phyloP scores from a whole-genome alignment of 2,329 filamentous ascomycete species.

The Myriosclerotinia duriaeana region DNA sequence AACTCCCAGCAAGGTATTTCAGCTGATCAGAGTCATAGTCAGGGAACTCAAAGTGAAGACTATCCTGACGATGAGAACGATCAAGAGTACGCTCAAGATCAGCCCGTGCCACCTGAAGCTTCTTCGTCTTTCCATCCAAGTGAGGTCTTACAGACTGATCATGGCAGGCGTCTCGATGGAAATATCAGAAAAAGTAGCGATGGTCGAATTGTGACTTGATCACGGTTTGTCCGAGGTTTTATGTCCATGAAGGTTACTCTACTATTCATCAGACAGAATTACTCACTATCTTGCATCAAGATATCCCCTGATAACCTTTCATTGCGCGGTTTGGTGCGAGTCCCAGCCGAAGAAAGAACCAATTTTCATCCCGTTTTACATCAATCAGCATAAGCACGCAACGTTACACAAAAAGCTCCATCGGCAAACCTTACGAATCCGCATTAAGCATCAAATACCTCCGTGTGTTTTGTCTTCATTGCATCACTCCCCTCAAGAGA shows the following conservation, averaged over 20 bases:
- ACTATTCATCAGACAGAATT: neutral
- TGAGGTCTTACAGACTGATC: conserved; percentile 12
- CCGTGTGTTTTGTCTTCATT: conserved; percentile 9
- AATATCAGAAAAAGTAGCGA: conserved; percentile 15
- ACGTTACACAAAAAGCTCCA: conserved; percentile 14
- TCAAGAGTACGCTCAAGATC: conserved; percentile 43
- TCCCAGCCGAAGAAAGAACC: neutral
- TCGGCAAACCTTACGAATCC: conserved; percentile 7
- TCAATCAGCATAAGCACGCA: conserved; percentile 19
- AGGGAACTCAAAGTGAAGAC: conserved; percentile 50
- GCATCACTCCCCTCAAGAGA: conserved; percentile 23
- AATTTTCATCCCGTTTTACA: conserved; percentile 1
- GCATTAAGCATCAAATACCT: conserved; percentile 22
- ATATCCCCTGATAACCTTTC: neutral
- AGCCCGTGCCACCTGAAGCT: conserved; percentile 14
- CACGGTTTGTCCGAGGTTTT: neutral
- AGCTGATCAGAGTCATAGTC: conserved; percentile 37
- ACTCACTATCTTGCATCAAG: conserved; percentile 13
- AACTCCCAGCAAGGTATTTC: conserved; percentile 43
- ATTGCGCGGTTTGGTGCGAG: conserved; percentile 4
- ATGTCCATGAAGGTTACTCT: neutral
- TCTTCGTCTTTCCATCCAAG: conserved; percentile 4
- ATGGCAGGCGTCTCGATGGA: conserved; percentile 13
- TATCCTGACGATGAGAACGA: conserved; percentile 51
- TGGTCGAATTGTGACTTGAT: conserved; percentile 19